phyloP scores from a whole-genome alignment of 140 eudicot species.

The Stevia rebaudiana region DNA sequence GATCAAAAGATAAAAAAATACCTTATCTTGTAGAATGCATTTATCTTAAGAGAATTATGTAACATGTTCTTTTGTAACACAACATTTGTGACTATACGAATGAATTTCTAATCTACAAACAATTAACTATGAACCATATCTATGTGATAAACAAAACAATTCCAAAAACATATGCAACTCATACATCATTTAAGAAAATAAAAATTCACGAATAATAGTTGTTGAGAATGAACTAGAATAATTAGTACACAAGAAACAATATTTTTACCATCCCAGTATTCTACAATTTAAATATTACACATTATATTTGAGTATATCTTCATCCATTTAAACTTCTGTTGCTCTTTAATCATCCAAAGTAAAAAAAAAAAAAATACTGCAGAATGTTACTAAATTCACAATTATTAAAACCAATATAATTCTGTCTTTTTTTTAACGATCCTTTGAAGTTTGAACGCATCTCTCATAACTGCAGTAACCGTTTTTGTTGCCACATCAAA shows the following conservation, averaged over 20 bases:
- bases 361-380: not conserved
- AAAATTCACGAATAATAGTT: not conserved
- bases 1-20: too few relatives aligned
- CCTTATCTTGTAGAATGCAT: too few relatives aligned
- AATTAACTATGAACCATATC: not conserved
- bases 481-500: slow-evolving; percentile 2
- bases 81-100: not conserved
- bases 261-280: not conserved
- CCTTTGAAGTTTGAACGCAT: not conserved
- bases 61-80: not conserved
- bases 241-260: not conserved
- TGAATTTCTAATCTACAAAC: not conserved
- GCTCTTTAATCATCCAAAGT: not conserved
- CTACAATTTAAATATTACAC: not conserved
- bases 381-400: not conserved
- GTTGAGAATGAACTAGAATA: not conserved
- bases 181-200: not conserved
- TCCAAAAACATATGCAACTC: not conserved
- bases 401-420: not conserved
- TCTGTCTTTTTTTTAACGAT: not conserved
- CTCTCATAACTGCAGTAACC: not conserved
- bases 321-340: not conserved
- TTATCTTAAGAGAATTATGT: not conserved
- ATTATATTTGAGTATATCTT: not conserved
- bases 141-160: not conserved